A percentile compares a stretch with the other conserved stretches of the same genome.
These are phyloP conservation scores for Liriodendron chinense DNA, from an alignment of 164 flowering plant species.

Conservation along the genomic window DNA sequence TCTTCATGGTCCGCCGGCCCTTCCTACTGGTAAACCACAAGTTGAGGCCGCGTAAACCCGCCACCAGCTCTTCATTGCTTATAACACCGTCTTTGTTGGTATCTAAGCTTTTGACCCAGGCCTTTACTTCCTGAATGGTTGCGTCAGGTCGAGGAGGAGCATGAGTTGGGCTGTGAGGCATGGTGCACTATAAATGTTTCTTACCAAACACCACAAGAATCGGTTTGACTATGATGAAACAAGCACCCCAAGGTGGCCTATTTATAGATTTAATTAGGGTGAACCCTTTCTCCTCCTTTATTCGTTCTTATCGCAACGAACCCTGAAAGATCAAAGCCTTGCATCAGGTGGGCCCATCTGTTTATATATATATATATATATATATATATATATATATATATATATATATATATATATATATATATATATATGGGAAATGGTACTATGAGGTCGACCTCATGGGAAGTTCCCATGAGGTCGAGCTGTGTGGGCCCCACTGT, in stretches of 20 bases:
- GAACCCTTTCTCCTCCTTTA: not conserved
- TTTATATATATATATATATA: no score
- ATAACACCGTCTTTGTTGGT: not conserved
- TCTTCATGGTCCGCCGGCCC: not conserved
- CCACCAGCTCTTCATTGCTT: not conserved
- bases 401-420: no score
- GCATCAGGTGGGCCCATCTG: not conserved
- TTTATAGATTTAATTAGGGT: not conserved
- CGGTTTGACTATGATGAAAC: not conserved
- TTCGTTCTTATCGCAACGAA: not conserved
- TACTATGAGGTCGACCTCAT: no score
- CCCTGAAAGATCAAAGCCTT: not conserved
- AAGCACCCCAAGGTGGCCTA: not conserved
- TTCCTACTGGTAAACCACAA: not conserved
- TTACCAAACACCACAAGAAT: not conserved
- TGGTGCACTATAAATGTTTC: not conserved
- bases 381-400: no score
- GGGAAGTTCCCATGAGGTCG: no score
- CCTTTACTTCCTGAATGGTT: not conserved
- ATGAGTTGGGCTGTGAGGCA: not conserved
- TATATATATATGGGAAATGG: no score
- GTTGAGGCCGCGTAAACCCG: not conserved
- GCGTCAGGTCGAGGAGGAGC: not conserved
- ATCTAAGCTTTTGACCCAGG: not conserved
- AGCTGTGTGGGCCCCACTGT: no score